phyloP scores from a whole-genome alignment of 257 asterid genomes.

The Scutellaria minor region DNA sequence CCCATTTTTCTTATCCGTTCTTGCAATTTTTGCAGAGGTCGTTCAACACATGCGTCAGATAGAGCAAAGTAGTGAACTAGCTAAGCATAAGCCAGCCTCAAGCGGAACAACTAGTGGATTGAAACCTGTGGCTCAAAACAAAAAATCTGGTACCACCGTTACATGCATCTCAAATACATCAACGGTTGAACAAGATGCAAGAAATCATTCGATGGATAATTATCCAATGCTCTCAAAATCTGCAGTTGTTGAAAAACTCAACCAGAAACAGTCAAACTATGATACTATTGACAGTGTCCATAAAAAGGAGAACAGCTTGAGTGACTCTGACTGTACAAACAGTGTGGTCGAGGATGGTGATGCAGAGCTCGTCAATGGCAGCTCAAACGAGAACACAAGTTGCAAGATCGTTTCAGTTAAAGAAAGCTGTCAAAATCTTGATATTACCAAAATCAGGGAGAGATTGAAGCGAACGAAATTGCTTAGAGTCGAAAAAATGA shows the following conservation, averaged over 20 bases:
- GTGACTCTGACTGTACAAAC: conserved; percentile 51
- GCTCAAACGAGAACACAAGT: conserved; percentile 33
- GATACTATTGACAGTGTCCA: conserved; percentile 26
- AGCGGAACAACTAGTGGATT: conserved; percentile 18
- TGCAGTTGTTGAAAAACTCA: conserved; percentile 28
- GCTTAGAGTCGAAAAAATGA: conserved; percentile 30
- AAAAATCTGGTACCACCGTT: conserved; percentile 43
- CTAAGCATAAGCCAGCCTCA: conserved; percentile 30
- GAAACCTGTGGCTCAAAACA: conserved; percentile 34
- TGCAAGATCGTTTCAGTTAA: conserved; percentile 37
- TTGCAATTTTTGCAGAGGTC: conserved; percentile 45
- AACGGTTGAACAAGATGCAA: conserved; percentile 35
- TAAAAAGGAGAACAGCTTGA: conserved; percentile 39
- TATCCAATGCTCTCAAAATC: conserved; percentile 18
- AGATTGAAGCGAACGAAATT: conserved; percentile 49
- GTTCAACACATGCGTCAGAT: conserved; percentile 54
- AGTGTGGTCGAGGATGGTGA: conserved; percentile 54
- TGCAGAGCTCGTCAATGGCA: conserved; percentile 37
- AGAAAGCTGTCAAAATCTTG: conserved; percentile 35
- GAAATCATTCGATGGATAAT: conserved; percentile 24
- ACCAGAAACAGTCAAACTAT: conserved; percentile 26
- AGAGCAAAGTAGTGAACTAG: conserved; percentile 44
- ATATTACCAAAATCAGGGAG: conserved; percentile 50
- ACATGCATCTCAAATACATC: conserved; percentile 49
- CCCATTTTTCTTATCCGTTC: not conserved